Conservation (phyloP, 441 rosid genomes). For the Adansonia grandidieri region DNA sequence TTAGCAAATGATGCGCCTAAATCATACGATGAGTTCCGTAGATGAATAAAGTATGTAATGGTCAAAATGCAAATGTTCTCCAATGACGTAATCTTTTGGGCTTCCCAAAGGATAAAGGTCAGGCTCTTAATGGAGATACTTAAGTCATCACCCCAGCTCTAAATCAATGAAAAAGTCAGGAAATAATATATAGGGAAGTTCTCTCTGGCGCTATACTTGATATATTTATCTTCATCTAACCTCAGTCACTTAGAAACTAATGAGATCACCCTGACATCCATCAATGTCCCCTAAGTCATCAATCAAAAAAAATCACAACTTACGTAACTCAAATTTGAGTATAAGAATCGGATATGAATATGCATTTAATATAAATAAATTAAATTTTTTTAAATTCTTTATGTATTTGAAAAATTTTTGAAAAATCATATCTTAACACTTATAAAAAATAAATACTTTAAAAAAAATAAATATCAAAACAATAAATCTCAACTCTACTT, state of each 20-base stretch:
- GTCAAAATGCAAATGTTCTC: neutral
- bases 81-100: neutral
- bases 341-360: no score
- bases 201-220: slow-evolving; percentile 10
- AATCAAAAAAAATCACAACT: slow-evolving; percentile 32
- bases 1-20: neutral
- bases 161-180: neutral
- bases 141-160: neutral
- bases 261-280: slow-evolving; percentile 24
- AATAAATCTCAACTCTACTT: neutral
- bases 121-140: neutral
- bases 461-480: no score
- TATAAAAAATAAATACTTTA: no score
- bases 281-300: slow-evolving; percentile 27
- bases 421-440: no score
- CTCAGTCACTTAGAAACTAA: slow-evolving; percentile 27
- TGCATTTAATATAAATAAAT: no score
- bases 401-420: no score
- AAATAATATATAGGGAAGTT: neutral
- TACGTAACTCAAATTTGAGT: no score
- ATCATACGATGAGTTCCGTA: no score
- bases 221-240: slow-evolving; percentile 28
- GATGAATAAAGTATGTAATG: neutral
- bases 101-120: neutral
- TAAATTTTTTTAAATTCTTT: no score